These are phyloP conservation scores for Sarocladium brachiariae DNA, from an alignment of 2,329 filamentous ascomycete genomes.

Conservation along the genomic window DNA sequence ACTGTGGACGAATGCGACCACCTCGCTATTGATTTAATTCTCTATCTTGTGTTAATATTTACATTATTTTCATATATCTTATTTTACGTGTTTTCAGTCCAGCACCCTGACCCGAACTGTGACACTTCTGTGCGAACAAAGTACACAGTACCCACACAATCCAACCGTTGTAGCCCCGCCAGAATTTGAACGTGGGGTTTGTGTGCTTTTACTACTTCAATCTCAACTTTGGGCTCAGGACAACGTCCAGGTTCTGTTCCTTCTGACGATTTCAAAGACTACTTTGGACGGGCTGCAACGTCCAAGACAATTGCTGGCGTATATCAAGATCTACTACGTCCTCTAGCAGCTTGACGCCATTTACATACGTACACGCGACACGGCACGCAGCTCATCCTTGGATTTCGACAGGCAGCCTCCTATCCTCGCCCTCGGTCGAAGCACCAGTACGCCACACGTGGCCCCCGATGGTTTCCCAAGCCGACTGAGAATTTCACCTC, in stretches of 20 bases:
- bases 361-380: not conserved
- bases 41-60: too few relatives aligned
- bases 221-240: not conserved
- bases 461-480: constrained; percentile 26
- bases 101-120: too few relatives aligned
- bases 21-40: too few relatives aligned
- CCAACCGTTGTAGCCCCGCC: constrained; percentile 3
- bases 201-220: not conserved
- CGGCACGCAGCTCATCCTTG: not conserved
- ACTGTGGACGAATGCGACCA: too few relatives aligned
- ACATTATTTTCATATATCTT: too few relatives aligned
- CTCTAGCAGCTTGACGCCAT: not conserved
- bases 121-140: not conserved
- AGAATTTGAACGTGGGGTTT: constrained; percentile 9
- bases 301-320: not conserved
- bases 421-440: not conserved
- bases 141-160: not conserved
- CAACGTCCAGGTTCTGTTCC: not conserved
- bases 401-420: not conserved
- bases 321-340: not conserved
- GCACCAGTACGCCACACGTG: not conserved
- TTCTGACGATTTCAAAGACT: not conserved
- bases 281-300: not conserved
- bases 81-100: too few relatives aligned
- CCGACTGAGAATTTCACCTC: not conserved